A percentile compares a stretch with the other conserved stretches of the same genome.
Evolutionary conservation across 768 basidiomycete species (phyloP).

Genomic region (Tylopilus sp.): DNA sequence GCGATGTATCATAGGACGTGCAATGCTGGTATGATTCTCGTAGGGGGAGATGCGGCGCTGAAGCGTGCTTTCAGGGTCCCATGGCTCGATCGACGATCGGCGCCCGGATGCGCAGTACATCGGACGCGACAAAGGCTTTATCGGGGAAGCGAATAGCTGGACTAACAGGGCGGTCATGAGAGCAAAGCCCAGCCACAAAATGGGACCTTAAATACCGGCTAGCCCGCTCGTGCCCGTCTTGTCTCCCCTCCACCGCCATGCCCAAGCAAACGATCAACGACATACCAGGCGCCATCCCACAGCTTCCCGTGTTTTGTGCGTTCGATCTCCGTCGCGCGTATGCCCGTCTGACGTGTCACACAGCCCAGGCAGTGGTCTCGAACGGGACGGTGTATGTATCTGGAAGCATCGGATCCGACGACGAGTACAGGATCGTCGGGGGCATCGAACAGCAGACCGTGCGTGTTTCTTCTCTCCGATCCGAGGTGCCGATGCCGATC

Average conservation of each 20-base stretch:
- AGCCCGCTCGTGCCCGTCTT: no score
- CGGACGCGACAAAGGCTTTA: no score
- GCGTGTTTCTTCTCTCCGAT: constrained; percentile 7
- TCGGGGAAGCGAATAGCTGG: no score
- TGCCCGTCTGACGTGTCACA: not conserved
- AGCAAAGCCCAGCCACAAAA: no score
- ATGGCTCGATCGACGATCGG: no score
- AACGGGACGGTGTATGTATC: constrained; percentile 37
- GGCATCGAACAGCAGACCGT: constrained; percentile 39
- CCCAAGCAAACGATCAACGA: constrained; percentile 29
- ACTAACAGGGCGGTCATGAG: no score
- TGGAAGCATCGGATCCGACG: constrained; percentile 37
- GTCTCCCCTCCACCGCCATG: constrained; percentile 13
- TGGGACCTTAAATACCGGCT: no score
- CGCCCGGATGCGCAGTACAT: no score
- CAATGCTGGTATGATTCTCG: no score
- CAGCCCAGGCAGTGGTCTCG: constrained; percentile 39
- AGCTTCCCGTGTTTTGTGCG: constrained; percentile 36
- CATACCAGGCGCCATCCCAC: constrained; percentile 29
- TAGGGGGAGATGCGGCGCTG: no score
- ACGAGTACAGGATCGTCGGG: constrained; percentile 33
- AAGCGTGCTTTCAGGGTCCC: no score
- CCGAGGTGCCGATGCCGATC: no score
- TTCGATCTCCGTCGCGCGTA: not conserved
- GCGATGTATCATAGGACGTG: not conserved